phyloP scores from a whole-genome alignment of 805 yeast species.

The Grigorovia transvaalensis region DNA sequence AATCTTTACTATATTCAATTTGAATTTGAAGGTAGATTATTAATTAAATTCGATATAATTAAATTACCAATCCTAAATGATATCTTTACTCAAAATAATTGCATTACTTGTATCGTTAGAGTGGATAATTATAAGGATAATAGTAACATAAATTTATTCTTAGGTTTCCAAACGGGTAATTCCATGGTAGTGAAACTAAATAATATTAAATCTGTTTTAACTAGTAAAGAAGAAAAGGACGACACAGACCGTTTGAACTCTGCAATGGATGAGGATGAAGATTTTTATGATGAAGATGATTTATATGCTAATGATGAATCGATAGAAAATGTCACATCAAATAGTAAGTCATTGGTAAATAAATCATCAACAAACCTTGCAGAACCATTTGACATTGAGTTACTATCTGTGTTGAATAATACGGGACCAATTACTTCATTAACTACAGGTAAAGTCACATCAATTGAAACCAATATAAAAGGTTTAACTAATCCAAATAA shows the following conservation, averaged over 20 bases:
- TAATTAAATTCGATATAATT: conserved; percentile 22
- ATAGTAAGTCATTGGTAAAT: conserved; percentile 1
- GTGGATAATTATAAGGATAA: conserved; percentile 18
- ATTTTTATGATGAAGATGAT: conserved; percentile 27
- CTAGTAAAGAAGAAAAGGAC: conserved; percentile 31
- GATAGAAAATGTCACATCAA: conserved; percentile 18
- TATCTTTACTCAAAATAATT: conserved; percentile 16
- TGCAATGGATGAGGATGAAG: conserved; percentile 26
- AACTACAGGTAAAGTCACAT: conserved; percentile 46
- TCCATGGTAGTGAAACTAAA: conserved; percentile 35
- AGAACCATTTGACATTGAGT: conserved; percentile 32
- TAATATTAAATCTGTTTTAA: conserved; percentile 21
- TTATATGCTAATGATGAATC: conserved; percentile 9
- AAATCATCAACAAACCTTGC: conserved; percentile 17
- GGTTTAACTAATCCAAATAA: conserved; percentile 61
- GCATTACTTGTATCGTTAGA: conserved; percentile 22
- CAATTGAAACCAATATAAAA: conserved; percentile 43
- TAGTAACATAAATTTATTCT: conserved; percentile 39
- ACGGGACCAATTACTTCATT: conserved; percentile 68
- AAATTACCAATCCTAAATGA: conserved; percentile 25
- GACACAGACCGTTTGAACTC: conserved; percentile 25
- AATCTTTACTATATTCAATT: conserved; percentile 19
- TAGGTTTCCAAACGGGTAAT: conserved; percentile 53
- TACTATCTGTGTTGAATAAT: conserved; percentile 46
- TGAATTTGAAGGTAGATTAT: conserved; percentile 25